Base-by-base conservation (phyloP, 768 basidiomycete genomes). In the Xerocomellus intermedius region DNA sequence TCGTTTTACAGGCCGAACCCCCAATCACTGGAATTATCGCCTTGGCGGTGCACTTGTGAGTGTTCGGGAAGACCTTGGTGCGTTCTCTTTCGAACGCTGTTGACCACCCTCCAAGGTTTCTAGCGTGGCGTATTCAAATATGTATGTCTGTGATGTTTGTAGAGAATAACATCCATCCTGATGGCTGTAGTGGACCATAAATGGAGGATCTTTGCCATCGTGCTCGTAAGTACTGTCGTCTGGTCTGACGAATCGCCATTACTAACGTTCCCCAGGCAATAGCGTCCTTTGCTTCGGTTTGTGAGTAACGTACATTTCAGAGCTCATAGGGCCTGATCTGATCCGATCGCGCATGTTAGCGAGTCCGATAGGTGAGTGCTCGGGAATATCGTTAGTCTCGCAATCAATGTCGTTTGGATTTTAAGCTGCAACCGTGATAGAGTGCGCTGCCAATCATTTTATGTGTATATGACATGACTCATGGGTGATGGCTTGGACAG, bases 41-140 rank as follows among this genome's bases (percentile, higher is more conserved):
- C 9, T 35, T 50, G 16, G 6, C 33, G 8, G 49, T 42, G 48
- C 54, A 50, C 28, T 21, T 44, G 55, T 56, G 44, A 51, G 49
- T 10, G 35, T 22, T 35, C 0, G 19, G 13, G 19, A 10, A 12
- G 12, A 2, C 24, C n/a, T n/a, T n/a, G n/a, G 16, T 3, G 4
- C 12, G 16, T 5, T 16, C 19, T 36, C 32, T 8, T 28, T 13
- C 12, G 14, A 30, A 10, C 12, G 2, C 10, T 36, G 14, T 16
- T 44, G 48, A 55, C 21, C 17, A 24, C 17, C 4, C 14, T 33
- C 13, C 2, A 41, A 55, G 54, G n/a, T 55, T 50, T 44, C 36
- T 55, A 32, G 22, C 36, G 3, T 44, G 54, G 54, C 48, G 42
- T 10, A 28, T 54, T 16, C 47, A 55, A 38, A 49, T 26, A 50